Evolutionary conservation across 139 green algal genomes (phyloP).

Genomic region (Chlorella sp.): DNA sequence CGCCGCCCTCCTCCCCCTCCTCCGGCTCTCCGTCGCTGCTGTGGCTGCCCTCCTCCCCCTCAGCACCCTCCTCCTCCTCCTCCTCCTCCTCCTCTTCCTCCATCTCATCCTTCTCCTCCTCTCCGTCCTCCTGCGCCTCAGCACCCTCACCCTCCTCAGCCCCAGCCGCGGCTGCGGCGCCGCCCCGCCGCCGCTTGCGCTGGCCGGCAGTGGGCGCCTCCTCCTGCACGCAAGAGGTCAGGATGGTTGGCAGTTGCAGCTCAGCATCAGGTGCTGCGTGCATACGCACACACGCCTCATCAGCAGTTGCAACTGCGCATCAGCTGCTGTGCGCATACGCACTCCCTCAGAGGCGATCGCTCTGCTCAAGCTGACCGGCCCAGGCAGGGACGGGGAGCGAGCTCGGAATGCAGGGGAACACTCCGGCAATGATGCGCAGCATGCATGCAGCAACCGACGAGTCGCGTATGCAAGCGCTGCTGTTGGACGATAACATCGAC

Average conservation of each 20-base stretch:
- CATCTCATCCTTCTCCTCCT: neutral
- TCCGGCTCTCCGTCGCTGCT: constrained; percentile 10
- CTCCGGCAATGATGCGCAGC: no score
- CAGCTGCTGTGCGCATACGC: no score
- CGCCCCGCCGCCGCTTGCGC: neutral
- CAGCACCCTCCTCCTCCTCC: neutral
- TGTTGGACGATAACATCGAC: no score
- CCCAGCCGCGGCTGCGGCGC: neutral
- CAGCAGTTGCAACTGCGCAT: no score
- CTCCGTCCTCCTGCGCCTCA: neutral
- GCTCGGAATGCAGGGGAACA: no score
- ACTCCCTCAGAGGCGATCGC: neutral
- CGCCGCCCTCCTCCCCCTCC: constrained; percentile 9
- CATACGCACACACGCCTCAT: no score
- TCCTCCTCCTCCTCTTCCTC: neutral
- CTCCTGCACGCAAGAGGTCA: neutral
- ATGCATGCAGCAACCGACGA: no score
- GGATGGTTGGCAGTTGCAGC: no score
- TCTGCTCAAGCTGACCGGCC: no score
- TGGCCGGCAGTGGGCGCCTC: neutral
- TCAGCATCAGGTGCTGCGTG: no score
- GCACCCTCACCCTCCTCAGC: neutral
- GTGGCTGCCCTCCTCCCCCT: neutral
- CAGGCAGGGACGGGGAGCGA: no score
- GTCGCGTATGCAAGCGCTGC: no score